Percentiles rank a stretch among this genome's conserved stretches.
These are phyloP conservation scores for Xylaria sp. DNA, from an alignment of 2,329 filamentous ascomycete species.

Conservation along the genomic window DNA sequence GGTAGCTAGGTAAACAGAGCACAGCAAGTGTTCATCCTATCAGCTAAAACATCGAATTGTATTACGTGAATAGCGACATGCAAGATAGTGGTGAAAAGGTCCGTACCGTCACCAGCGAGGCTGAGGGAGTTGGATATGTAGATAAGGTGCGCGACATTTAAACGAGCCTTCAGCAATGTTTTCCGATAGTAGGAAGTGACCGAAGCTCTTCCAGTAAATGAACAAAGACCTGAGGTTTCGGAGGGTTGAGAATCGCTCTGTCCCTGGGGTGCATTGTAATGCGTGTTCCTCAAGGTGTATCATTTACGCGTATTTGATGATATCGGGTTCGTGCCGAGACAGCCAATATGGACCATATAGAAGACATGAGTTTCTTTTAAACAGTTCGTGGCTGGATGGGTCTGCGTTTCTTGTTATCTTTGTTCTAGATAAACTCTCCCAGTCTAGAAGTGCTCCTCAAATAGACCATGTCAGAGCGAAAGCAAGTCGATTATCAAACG, in stretches of 20 bases:
- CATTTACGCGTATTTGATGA: no score
- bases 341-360: background rate
- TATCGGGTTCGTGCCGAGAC: no score
- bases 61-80: no score
- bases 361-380: background rate
- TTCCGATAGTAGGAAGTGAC: background rate
- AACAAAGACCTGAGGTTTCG: background rate
- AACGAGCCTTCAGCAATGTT: background rate
- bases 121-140: background rate
- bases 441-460: background rate
- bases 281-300: background rate
- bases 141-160: background rate
- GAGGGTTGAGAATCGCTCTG: background rate
- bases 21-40: no score
- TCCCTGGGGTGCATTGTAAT: background rate
- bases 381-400: background rate
- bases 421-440: background rate
- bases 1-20: no score
- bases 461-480: background rate
- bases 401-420: background rate
- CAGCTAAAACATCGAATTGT: no score
- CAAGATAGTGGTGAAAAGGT: background rate
- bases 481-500: background rate
- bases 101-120: background rate
- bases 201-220: background rate